phyloP scores from a whole-genome alignment of 371 early-diverging fungal genomes.

The Amoeboradix gromovi region DNA sequence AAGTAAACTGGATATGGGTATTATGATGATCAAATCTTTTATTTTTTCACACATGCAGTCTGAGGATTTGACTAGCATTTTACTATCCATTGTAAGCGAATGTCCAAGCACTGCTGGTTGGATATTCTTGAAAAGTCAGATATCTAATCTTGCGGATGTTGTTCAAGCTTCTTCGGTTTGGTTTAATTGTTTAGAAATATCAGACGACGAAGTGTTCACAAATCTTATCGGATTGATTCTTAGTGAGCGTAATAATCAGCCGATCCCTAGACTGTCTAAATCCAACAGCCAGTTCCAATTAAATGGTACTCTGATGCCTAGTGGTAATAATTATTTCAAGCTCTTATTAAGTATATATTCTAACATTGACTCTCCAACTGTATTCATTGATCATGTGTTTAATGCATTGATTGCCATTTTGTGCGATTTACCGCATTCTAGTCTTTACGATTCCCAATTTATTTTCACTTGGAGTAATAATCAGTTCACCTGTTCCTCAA shows the following conservation, averaged over 20 bases:
- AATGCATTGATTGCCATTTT: not conserved
- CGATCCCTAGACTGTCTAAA: not conserved
- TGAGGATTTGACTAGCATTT: not conserved
- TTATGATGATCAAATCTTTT: too few relatives aligned
- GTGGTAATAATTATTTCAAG: not conserved
- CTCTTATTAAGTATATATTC: not conserved
- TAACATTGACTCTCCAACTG: not conserved
- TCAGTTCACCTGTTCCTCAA: not conserved
- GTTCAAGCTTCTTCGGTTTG: not conserved
- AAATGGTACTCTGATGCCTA: not conserved
- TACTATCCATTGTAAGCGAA: not conserved
- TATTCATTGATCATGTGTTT: not conserved
- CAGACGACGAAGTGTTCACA: not conserved
- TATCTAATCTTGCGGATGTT: not conserved
- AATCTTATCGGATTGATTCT: not conserved
- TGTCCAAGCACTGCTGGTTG: not conserved
- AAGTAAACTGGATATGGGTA: too few relatives aligned
- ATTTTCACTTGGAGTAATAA: not conserved
- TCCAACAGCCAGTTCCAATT: not conserved
- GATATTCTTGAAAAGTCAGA: not conserved
- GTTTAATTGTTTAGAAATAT: not conserved
- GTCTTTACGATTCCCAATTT: not conserved
- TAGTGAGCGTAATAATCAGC: not conserved
- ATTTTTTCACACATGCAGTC: too few relatives aligned
- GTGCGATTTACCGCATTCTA: not conserved